Evolutionary conservation across 1,284 basidiomycete species (phyloP).

Genomic region (Hymenochaete sp.): DNA sequence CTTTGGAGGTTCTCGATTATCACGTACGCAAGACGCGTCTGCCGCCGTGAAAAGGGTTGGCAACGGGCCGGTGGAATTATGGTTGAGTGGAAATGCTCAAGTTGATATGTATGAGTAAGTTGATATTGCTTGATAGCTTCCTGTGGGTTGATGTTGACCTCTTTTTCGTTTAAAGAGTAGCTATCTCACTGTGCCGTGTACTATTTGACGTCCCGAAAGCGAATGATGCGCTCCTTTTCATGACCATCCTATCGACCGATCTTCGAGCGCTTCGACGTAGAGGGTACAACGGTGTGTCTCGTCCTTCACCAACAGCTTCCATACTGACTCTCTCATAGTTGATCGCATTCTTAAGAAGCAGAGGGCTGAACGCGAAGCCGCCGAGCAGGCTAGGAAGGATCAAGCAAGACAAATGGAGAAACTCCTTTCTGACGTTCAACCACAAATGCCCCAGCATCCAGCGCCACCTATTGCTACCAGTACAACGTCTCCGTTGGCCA

Average conservation of each 20-base stretch:
- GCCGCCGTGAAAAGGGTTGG: slow-evolving; percentile 58
- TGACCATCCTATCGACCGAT: slow-evolving; percentile 90
- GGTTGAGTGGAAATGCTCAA: slow-evolving; percentile 64
- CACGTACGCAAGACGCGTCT: slow-evolving; percentile 59
- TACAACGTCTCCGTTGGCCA: slow-evolving; percentile 2
- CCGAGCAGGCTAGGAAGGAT: slow-evolving; percentile 37
- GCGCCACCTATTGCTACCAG: slow-evolving; percentile 7
- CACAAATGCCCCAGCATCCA: slow-evolving; percentile 7
- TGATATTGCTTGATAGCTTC: no score
- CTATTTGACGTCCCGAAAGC: slow-evolving; percentile 69
- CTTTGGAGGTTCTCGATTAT: slow-evolving; percentile 39
- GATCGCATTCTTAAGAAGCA: slow-evolving; percentile 88
- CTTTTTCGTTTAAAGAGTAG: slow-evolving; percentile 45
- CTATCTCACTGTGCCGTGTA: slow-evolving; percentile 68
- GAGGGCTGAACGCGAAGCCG: slow-evolving; percentile 59
- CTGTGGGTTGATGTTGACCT: not conserved
- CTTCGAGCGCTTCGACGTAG: slow-evolving; percentile 76
- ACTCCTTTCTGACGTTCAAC: slow-evolving; percentile 14
- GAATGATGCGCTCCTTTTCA: slow-evolving; percentile 81
- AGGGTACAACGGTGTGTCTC: slow-evolving; percentile 67
- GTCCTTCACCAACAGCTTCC: not conserved
- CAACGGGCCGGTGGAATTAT: slow-evolving; percentile 62
- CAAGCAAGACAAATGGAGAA: slow-evolving; percentile 22
- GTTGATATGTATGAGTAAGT: slow-evolving; percentile 92
- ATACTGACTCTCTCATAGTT: slow-evolving; percentile 37